Evolutionary conservation across 176 grass and related monocot genomes (phyloP), one percentile per base, ranked within the genome.

Genomic region (Oryza coarctata): DNA sequence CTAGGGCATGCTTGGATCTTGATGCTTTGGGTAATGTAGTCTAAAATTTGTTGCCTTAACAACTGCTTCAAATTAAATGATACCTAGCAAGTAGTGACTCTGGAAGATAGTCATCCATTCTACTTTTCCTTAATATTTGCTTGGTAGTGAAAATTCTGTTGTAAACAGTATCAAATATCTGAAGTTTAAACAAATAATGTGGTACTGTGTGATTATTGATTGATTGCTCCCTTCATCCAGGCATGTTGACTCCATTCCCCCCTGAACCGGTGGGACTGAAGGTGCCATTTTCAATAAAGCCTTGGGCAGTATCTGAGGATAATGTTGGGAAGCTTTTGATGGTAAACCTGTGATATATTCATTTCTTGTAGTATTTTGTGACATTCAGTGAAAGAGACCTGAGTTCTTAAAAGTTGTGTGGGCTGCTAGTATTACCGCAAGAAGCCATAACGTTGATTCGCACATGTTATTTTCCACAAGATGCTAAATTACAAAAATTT

Each of bases 271-370:
- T 99, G 55, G 77, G 73, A 76, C 52, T 99, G 73, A 95, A 91
- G 83, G 81, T 73, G 26, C 93, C 92, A 74, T 95, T 99, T 90
- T 86, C 64, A 6, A 70, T 88, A 79, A 85, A 80, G 71, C 93
- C 96, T 84, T 99, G 93, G 96, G 85, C 34, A 35, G 78, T 83
- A 87, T 95, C 93, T 12, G 93, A 99, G 76, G 87, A 99, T 76
- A 88, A 87, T 71, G 75, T 93, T 78, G 96, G 90, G 78, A 99
- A 95, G 80, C 87, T 99, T 87, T 86, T 99, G 77, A 99, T 95
- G 96, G 96, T 99, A 93, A 72, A 70, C 12, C 29, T 70, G 58
- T 85, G 68, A 71, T 76, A 45, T 71, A 40, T 86, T 60, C 36
- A 18, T 86, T 74, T 27, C 10, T 65, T 18, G 32, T 70, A 28